phyloP scores from a whole-genome alignment of 164 flowering plant genomes.

The Vitis amurensis region DNA sequence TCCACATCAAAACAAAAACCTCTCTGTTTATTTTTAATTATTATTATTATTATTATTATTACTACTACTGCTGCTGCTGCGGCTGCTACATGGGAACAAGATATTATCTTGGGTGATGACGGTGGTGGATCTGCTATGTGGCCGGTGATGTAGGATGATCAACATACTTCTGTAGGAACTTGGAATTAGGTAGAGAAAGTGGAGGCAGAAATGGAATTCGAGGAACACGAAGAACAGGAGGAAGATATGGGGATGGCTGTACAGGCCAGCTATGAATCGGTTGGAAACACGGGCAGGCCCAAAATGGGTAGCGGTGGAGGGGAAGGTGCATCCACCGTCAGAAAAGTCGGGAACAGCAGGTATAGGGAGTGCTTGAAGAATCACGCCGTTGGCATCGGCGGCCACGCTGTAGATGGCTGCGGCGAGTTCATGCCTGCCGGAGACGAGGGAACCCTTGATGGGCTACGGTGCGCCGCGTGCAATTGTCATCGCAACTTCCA shows the following conservation, averaged over 20 bases:
- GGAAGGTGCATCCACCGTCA: constrained; percentile 10
- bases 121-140: background rate
- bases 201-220: constrained; percentile 34
- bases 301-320: constrained; percentile 14
- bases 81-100: too few relatives aligned
- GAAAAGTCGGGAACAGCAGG: constrained; percentile 11
- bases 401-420: constrained; percentile 79
- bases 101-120: background rate
- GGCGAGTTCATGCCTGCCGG: constrained; percentile 84
- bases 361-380: constrained; percentile 78
- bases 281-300: constrained; percentile 21
- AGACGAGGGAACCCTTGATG: constrained; percentile 69
- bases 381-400: constrained; percentile 71
- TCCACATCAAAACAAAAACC: too few relatives aligned
- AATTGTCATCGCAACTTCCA: constrained; percentile 86
- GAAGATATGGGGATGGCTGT: constrained; percentile 44
- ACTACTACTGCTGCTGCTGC: too few relatives aligned
- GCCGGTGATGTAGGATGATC: background rate
- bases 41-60: too few relatives aligned
- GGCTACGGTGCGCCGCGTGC: constrained; percentile 77
- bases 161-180: background rate
- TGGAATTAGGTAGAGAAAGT: background rate
- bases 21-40: background rate
- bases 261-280: constrained; percentile 36
- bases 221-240: constrained; percentile 53